phyloP scores from a whole-genome alignment of 148 eudicot species.

The Camellia japonica region DNA sequence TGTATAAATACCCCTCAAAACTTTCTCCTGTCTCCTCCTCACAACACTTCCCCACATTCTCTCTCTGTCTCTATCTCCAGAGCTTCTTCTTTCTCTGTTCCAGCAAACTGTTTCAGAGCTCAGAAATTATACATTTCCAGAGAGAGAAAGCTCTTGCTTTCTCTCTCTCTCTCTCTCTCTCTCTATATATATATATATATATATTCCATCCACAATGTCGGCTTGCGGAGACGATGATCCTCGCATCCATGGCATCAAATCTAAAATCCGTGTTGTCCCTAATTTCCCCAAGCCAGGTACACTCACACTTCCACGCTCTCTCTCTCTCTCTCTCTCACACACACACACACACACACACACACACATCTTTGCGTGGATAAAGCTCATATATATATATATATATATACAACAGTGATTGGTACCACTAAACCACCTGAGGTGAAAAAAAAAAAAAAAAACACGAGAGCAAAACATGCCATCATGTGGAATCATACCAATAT shows the following conservation, averaged over 20 bases:
- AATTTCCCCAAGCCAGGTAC: conserved; percentile 87
- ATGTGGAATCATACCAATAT: too few species aligned
- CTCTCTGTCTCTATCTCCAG: neutral
- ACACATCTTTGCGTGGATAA: too few species aligned
- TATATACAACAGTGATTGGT: too few species aligned
- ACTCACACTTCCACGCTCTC: neutral
- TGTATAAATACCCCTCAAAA: neutral
- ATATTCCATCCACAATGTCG: conserved; percentile 49
- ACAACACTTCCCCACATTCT: too few species aligned
- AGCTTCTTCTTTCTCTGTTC: neutral
- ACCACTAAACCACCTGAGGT: too few species aligned
- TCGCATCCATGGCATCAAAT: conserved; percentile 61
- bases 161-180: conserved; percentile 1
- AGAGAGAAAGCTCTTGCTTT: neutral
- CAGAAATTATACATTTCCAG: neutral
- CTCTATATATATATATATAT: neutral
- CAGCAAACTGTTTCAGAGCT: neutral
- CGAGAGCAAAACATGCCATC: too few species aligned
- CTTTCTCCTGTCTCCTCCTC: neutral
- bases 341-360: too few species aligned
- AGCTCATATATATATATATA: too few species aligned
- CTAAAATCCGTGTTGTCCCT: conserved; percentile 72
- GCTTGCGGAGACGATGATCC: conserved; percentile 52
- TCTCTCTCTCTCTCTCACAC: too few species aligned
- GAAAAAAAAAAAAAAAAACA: too few species aligned